Percentiles rank a stretch among this genome's conserved stretches.
phyloP scores from a whole-genome alignment of 441 rosid species.

The Metrosideros polymorpha region DNA sequence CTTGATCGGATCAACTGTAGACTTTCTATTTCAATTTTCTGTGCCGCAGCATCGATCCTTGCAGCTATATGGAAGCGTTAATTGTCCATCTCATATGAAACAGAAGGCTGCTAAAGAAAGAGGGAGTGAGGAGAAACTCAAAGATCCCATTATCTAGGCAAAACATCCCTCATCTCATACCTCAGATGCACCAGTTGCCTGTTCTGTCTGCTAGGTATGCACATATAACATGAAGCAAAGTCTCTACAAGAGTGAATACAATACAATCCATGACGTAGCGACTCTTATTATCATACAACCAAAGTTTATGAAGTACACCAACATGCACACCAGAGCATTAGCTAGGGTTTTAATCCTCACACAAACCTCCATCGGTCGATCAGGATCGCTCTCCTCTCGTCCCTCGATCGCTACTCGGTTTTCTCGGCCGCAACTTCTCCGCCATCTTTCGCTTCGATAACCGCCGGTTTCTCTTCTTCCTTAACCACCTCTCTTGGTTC shows the following conservation, averaged over 20 bases:
- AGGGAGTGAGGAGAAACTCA: neutral
- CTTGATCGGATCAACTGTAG: neutral
- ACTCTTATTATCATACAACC: neutral
- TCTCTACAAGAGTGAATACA: neutral
- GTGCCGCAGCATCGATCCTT: neutral
- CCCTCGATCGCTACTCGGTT: conserved; percentile 7
- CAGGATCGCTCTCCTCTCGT: neutral
- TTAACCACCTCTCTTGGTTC: conserved; percentile 14
- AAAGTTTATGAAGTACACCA: neutral
- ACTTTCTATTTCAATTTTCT: neutral
- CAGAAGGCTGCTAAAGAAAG: neutral
- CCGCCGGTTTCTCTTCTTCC: conserved; percentile 6
- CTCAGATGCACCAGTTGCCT: neutral
- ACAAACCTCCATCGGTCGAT: neutral
- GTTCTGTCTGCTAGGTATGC: neutral
- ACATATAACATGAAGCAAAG: neutral
- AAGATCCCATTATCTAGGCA: neutral
- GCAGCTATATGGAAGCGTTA: neutral
- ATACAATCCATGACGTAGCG: neutral
- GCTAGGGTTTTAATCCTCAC: neutral
- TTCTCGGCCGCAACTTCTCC: conserved; percentile 4
- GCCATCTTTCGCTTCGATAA: conserved; percentile 1
- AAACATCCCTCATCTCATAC: neutral
- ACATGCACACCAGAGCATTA: neutral
- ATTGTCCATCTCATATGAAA: neutral